These are phyloP conservation scores for Chondrus crispus DNA, from an alignment of 23 red algal species.

Conservation along the genomic window DNA sequence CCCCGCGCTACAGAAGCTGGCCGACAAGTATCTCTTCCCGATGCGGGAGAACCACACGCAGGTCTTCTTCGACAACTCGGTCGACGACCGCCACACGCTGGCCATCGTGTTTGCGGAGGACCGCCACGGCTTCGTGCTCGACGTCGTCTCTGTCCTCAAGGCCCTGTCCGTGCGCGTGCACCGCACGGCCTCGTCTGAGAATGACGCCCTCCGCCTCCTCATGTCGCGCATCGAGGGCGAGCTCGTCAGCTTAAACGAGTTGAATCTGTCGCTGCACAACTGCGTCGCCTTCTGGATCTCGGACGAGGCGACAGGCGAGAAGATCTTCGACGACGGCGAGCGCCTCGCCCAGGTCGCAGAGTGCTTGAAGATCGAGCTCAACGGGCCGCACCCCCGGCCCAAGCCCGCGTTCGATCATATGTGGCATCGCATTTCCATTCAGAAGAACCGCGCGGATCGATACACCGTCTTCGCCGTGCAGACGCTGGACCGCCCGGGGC, in stretches of 20 bases:
- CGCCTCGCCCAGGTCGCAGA: conserved; percentile 43
- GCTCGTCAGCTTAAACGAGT: conserved; percentile 29
- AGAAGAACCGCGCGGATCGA: conserved; percentile 47
- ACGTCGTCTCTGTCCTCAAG: conserved; percentile 61
- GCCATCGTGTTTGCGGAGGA: conserved; percentile 58
- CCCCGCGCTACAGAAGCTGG: conserved; percentile 20
- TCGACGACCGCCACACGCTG: conserved; percentile 28
- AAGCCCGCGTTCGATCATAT: background rate
- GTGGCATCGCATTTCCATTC: conserved; percentile 61
- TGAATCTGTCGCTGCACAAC: conserved; percentile 36
- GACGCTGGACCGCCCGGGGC: conserved; percentile 52
- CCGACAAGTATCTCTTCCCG: conserved; percentile 66
- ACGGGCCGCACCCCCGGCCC: conserved; percentile 58
- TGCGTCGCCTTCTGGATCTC: conserved; percentile 63
- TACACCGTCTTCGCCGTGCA: conserved; percentile 68
- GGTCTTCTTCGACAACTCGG: conserved; percentile 70
- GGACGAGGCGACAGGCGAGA: conserved; percentile 37
- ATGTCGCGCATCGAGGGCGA: conserved; percentile 56
- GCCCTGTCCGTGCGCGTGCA: conserved; percentile 46
- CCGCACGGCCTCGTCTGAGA: conserved; percentile 26
- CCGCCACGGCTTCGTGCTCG: conserved; percentile 59
- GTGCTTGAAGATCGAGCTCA: conserved; percentile 65
- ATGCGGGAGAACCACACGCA: conserved; percentile 71
- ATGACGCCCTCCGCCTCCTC: conserved; percentile 38
- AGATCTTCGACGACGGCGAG: conserved; percentile 52